Evolutionary conservation across 805 yeast species (phyloP), one percentile per base, ranked within the genome.

Genomic region (Wickerhamomyces alni): DNA sequence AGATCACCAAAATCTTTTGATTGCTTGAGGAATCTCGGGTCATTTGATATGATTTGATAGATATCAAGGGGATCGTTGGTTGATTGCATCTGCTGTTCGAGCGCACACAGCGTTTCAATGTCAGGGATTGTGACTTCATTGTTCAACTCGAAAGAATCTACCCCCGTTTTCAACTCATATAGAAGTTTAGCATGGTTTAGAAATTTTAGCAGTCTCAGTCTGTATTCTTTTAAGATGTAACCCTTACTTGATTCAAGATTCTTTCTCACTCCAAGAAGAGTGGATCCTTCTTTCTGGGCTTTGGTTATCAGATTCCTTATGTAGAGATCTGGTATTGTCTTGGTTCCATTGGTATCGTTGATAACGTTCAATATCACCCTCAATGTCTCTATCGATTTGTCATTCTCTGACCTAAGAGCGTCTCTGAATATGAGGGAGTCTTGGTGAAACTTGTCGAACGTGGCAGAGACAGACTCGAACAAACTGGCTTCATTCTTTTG

Each of bases 401-500:
- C 46, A 46, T 67, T 66, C 22, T 59, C 58, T 8, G 44, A 39
- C 1, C 49, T 51, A 13, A 67, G 45, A 12, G 45, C 48, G 16
- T 55, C 55, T 54, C 62, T 63, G 41, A 66, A 70, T 5, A 53
- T 46, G 34, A 60, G 58, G 1, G 73, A 67, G 24, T 61, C 62
- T 2, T 57, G 47, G 19, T 63, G 54, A 41, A 63, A 74, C 42
- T 65, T 62, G 17, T 65, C 58, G 24, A 78, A 73, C 2, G 78
- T 71, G 21, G 65, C 65, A 27, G 77, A 70, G 6, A 78, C 62
- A 5, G 66, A 66, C 13, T 59, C 66, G 46, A 77, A 77, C 12
- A 78, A 69, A 33, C 66, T 64, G 26, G 68, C 57, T 46, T 75
- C 77, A 46, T 75, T 77, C 28, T 57, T 58, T 12, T 69, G 52